Evolutionary conservation across 2,329 filamentous ascomycete species (phyloP).

Genomic region (Trichoderma koningii): DNA sequence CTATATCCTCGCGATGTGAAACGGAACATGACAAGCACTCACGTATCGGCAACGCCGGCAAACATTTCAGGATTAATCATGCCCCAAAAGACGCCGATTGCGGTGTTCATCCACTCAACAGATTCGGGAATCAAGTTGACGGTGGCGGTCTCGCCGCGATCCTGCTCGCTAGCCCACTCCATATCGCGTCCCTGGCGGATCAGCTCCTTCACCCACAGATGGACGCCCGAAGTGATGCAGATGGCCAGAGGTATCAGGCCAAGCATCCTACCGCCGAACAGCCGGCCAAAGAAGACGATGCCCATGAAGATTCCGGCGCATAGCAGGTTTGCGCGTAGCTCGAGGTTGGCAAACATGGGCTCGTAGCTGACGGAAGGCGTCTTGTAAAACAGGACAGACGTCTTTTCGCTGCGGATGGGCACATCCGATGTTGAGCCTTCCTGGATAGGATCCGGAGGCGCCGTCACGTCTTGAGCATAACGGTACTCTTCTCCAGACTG

Average conservation of each 20-base stretch:
- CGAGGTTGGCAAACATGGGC: constrained; percentile 77
- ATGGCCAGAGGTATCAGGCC: constrained; percentile 73
- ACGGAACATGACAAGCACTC: constrained; percentile 30
- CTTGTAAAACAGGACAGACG: constrained; percentile 92
- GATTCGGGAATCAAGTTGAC: constrained; percentile 90
- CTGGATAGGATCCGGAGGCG: constrained; percentile 83
- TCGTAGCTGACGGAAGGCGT: constrained; percentile 89
- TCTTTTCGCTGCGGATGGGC: constrained; percentile 94
- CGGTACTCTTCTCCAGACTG: constrained; percentile 82
- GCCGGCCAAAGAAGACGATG: constrained; percentile 74
- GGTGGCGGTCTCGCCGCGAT: constrained; percentile 80
- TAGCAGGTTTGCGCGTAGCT: constrained; percentile 71
- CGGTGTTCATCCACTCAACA: constrained; percentile 94
- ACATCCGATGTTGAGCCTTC: constrained; percentile 87
- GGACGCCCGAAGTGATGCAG: constrained; percentile 76
- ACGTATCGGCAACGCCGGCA: constrained; percentile 81
- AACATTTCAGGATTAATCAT: constrained; percentile 97
- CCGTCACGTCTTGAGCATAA: constrained; percentile 81
- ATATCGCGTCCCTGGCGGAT: constrained; percentile 77
- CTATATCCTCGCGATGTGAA: neutral
- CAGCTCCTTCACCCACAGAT: constrained; percentile 86
- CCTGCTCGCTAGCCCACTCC: constrained; percentile 87
- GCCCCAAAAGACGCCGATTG: constrained; percentile 82
- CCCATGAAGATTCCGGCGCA: constrained; percentile 70
- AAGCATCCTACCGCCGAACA: constrained; percentile 76